These are phyloP conservation scores for Ampelocalamus luodianensis DNA, from an alignment of 176 grass and related monocot species.

Conservation along the genomic window DNA sequence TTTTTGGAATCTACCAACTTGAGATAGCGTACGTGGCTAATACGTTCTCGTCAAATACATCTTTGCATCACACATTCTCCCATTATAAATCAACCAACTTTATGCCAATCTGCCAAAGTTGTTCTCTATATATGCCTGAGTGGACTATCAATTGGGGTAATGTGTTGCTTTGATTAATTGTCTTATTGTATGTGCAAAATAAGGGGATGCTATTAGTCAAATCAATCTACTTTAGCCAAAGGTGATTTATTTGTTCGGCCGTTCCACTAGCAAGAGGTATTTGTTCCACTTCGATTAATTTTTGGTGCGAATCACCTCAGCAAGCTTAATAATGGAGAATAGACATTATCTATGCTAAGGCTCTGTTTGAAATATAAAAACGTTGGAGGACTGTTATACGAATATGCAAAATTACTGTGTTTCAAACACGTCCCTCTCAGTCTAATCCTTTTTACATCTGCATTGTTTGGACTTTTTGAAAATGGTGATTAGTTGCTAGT, in stretches of 20 bases:
- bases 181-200: not conserved
- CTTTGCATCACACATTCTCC: no score
- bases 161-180: not conserved
- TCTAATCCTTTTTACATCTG: not conserved
- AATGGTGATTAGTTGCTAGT: not conserved
- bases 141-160: not conserved
- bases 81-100: not conserved
- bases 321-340: not conserved
- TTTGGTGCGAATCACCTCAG: not conserved
- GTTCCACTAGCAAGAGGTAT: slow-evolving; percentile 30
- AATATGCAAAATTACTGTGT: not conserved
- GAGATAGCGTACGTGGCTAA: no score
- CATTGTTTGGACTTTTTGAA: not conserved
- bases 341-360: no score
- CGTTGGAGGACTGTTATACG: no score
- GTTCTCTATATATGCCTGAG: not conserved
- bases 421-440: not conserved
- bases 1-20: no score
- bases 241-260: not conserved
- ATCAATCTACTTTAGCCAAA: slow-evolving; percentile 5
- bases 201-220: slow-evolving; percentile 12
- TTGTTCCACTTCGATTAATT: not conserved
- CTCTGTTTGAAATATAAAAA: no score
- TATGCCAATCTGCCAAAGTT: slow-evolving; percentile 34
- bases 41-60: no score